Base-by-base conservation (phyloP, 2,329 filamentous ascomycete species). In the Colletotrichum navitas region DNA sequence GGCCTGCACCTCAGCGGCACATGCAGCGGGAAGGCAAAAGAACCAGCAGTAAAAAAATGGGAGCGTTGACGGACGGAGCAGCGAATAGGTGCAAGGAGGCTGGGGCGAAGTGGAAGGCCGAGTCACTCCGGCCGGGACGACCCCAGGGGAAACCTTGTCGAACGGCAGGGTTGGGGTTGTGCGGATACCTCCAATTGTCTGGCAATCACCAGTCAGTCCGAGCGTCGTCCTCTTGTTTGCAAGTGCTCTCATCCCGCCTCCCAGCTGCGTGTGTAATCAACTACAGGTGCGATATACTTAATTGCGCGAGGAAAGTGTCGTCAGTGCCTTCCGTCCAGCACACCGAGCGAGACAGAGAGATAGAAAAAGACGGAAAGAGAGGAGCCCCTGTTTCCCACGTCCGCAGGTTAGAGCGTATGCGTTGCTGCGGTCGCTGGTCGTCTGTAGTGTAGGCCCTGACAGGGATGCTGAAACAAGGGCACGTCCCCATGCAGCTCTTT, bases 401-500 rank as follows among this genome's bases (percentile, higher is more conserved):
- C 8, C 52, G 16, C 18, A 24, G 24, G 32, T 34, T 24, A 29
- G 24, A 3, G 51, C 21, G 51, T 34, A 18, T 36, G 32, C 34
- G 54, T 26, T 39, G 54, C 54, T 39, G n/a, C 34, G 34, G n/a
- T 24, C 7, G 54, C 3, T 14, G 34, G 54, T 41, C 12, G n/a
- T 58, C 11, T 49, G 18, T 11, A 16, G 41, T 49, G 18, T 11
- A 16, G 41, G 34, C 16, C 58, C 6, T 11, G 41, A 36, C 64
- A 66, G 49, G 68, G 63, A 71, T 71, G 49, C 41, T 71, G 68
- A 71, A 71, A 71, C 68, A 43, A 6, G 54, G 12, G 34, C 54
- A 58, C 34, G 54, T 58, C 41, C 64, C 64, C 56, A 36, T 58
- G 58, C 64, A 45, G 49, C 60, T 58, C 64, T 69, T 73, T 74